phyloP scores from a whole-genome alignment of 2,329 filamentous ascomycete species.

The Trichoderma gracile region DNA sequence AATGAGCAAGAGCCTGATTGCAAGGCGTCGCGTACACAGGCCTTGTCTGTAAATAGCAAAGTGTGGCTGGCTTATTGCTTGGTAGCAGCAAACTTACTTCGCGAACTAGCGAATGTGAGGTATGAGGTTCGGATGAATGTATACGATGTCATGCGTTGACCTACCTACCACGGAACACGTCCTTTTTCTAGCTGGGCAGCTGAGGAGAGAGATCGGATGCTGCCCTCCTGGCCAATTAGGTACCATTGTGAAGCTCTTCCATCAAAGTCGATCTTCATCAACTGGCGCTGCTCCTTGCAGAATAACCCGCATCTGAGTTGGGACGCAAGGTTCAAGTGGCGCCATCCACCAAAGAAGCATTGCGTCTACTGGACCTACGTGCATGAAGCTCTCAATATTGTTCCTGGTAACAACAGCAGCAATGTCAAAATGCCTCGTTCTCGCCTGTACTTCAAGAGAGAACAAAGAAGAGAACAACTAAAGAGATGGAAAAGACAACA shows the following conservation, averaged over 20 bases:
- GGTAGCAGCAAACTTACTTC: not conserved
- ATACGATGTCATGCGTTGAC: not conserved
- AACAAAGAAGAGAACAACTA: not conserved
- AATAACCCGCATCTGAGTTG: constrained; percentile 14
- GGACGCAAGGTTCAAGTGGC: not conserved
- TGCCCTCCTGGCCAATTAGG: constrained; percentile 1
- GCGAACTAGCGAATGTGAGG: not conserved
- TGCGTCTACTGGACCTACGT: not conserved
- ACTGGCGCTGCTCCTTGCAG: constrained; percentile 16
- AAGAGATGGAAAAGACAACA: not conserved
- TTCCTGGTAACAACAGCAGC: too few relatives aligned
- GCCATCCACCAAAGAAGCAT: not conserved
- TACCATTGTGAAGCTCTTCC: not conserved
- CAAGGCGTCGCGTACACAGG: not conserved
- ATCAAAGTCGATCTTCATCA: not conserved
- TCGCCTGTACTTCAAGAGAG: not conserved
- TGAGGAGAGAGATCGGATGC: constrained; percentile 2
- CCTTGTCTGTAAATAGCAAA: constrained; percentile 1
- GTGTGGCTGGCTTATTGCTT: constrained; percentile 6
- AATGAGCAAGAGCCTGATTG: too few relatives aligned
- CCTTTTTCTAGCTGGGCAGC: not conserved
- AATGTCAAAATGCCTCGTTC: constrained; percentile 5
- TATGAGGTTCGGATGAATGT: not conserved
- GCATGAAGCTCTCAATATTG: not conserved
- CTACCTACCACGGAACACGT: not conserved